phyloP scores from a whole-genome alignment of 1,284 basidiomycete genomes.

The Trametes hirsuta region DNA sequence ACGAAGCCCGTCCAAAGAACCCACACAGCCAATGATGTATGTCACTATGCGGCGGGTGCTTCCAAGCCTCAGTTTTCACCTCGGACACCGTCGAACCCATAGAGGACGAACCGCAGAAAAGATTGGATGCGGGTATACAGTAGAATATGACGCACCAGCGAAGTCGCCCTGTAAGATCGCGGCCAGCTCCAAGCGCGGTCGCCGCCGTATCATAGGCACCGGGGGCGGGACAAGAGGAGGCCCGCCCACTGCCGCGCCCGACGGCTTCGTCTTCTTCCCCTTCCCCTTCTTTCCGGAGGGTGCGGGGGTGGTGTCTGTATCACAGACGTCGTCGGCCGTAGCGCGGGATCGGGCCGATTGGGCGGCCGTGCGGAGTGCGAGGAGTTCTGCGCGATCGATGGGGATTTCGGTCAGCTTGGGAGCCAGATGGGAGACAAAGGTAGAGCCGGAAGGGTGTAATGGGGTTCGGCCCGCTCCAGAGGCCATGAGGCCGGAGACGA shows the following conservation, averaged over 20 bases:
- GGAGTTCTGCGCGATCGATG: slow-evolving; percentile 13
- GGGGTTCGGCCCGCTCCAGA: too few species aligned
- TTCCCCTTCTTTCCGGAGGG: slow-evolving; percentile 18
- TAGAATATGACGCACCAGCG: not conserved
- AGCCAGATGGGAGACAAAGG: not conserved
- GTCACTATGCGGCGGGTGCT: not conserved
- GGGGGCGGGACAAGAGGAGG: not conserved
- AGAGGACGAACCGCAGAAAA: not conserved
- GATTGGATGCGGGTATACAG: not conserved
- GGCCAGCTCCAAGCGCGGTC: not conserved
- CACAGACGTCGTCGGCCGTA: slow-evolving; percentile 1
- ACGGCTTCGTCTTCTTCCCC: slow-evolving; percentile 12
- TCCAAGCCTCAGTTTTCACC: too few species aligned
- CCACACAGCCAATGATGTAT: not conserved
- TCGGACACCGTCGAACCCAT: not conserved
- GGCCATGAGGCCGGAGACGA: too few species aligned
- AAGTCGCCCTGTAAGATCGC: not conserved
- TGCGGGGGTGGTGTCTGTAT: not conserved
- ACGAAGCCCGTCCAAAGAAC: not conserved
- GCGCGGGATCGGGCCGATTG: not conserved
- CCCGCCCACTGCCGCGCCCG: not conserved
- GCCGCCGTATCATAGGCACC: not conserved
- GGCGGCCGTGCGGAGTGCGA: slow-evolving; percentile 21
- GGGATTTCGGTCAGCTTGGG: not conserved
- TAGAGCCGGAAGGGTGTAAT: too few species aligned